These are phyloP conservation scores for Rachicladosporium sp. DNA, from an alignment of 2,329 filamentous ascomycete genomes.

Conservation along the genomic window DNA sequence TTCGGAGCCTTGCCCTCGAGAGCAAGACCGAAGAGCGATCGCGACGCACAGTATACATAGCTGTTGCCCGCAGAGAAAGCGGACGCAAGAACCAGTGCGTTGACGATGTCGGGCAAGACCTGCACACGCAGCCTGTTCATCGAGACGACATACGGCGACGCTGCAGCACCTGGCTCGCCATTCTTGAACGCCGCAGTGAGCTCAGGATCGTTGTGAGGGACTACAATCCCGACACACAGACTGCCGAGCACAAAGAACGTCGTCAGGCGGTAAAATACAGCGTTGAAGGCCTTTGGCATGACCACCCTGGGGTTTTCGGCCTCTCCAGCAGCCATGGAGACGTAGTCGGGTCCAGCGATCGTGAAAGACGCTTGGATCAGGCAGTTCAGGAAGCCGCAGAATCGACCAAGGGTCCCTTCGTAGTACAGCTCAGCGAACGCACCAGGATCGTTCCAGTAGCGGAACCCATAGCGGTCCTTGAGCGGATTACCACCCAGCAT, in stretches of 20 bases:
- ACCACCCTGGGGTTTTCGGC: conserved; percentile 56
- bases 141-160: conserved; percentile 54
- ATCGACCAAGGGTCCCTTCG: conserved; percentile 55
- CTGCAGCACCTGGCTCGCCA: conserved; percentile 48
- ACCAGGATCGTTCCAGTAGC: conserved; percentile 55
- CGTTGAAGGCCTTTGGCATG: conserved; percentile 63
- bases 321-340: conserved; percentile 54
- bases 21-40: conserved; percentile 54
- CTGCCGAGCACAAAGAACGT: conserved; percentile 65
- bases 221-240: conserved; percentile 57
- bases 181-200: conserved; percentile 49
- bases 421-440: conserved; percentile 42
- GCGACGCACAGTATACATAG: conserved; percentile 53
- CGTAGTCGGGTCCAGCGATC: conserved; percentile 56
- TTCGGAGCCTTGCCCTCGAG: conserved; percentile 43
- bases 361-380: conserved; percentile 59
- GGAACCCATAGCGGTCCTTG: conserved; percentile 59
- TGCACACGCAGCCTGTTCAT: conserved; percentile 55
- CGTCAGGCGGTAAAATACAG: conserved; percentile 66
- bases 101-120: conserved; percentile 57
- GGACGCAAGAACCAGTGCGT: conserved; percentile 55
- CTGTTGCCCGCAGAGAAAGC: conserved; percentile 58
- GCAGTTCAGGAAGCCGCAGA: conserved; percentile 64
- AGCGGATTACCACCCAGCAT: conserved; percentile 71
- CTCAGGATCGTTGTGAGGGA: conserved; percentile 54